Base-by-base conservation (phyloP, 768 basidiomycete genomes). In the Podaxis sp. region DNA sequence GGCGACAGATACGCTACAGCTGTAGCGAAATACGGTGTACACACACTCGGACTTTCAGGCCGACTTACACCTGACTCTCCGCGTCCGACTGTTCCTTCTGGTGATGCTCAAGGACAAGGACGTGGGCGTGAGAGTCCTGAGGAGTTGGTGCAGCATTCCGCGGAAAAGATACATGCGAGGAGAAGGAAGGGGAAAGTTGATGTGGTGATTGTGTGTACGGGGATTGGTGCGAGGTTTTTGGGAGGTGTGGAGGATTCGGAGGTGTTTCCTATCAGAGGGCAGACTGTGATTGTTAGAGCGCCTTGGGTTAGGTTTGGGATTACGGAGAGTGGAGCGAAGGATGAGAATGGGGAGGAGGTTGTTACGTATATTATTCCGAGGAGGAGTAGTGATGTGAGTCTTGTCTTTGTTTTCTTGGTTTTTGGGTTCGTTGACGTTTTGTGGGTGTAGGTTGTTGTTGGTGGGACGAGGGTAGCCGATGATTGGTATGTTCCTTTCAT, bases 241-340 rank as follows among this genome's bases (percentile, higher is more conserved):
- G 84, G 90, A 12, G 95, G 94, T 4, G 86, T 96, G 2, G 88
- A 95, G 69, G 95, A 97, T 72, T 79, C 80, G 62, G 77, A 76
- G 24, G 76, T 95, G 24, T 86, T 84, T 70, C 93, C 95, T 0
- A 83, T 95, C 65, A 81, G 93, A 49, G 95, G 95, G 7, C 95
- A 96, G 75, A 89, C 91, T 0, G 86, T 95, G 8, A 72, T 95
- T 17, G 79, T 96, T 22, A 74, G 84, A 41, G 90, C 91, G 2
- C 88, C 91, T 0, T 81, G 83, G 75, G 77, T 92, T 50, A 80
- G 84, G 33, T 84, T 80, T 68, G 87, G 87, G 7, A 74, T 78
- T 58, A 83, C 85, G 0, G 67, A 80, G 17, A 78, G 76, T 62
- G 61, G 61, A 6, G 26, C 22, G 24, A 60, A 64, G 33, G 76